A percentile compares a stretch with the other conserved stretches of the same genome.
Conservation (phyloP, 2,329 filamentous ascomycete species). For the Aureobasidium melanogenum region DNA sequence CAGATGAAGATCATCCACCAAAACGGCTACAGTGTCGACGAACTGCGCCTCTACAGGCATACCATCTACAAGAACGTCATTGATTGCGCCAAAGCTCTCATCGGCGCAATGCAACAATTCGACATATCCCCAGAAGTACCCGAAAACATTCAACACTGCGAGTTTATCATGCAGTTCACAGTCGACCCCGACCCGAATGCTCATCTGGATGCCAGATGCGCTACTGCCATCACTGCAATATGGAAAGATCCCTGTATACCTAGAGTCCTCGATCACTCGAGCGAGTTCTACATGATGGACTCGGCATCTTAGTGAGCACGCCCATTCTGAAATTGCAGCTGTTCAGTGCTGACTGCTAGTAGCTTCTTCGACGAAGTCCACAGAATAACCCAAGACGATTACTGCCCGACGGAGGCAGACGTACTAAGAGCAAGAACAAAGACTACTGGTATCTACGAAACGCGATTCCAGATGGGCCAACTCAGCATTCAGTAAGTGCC, state of each 20-base stretch:
- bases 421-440: slow-evolving; percentile 93
- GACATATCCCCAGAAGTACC: slow-evolving; percentile 67
- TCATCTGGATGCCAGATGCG: slow-evolving; percentile 70
- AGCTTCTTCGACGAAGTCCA: slow-evolving; percentile 94
- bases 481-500: slow-evolving; percentile 87
- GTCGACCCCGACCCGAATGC: slow-evolving; percentile 86
- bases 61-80: slow-evolving; percentile 98
- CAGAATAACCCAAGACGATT: slow-evolving; percentile 75
- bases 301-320: slow-evolving; percentile 85
- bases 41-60: slow-evolving; percentile 85
- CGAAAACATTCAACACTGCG: slow-evolving; percentile 63
- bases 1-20: slow-evolving; percentile 99
- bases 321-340: background rate
- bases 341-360: slow-evolving; percentile 17
- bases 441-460: slow-evolving; percentile 98
- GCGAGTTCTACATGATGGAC: slow-evolving; percentile 99
- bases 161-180: slow-evolving; percentile 78
- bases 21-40: slow-evolving; percentile 91
- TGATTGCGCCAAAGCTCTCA: slow-evolving; percentile 90
- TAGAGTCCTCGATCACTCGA: slow-evolving; percentile 81
- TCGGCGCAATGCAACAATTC: slow-evolving; percentile 86
- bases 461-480: slow-evolving; percentile 95
- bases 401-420: slow-evolving; percentile 88
- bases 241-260: slow-evolving; percentile 85
- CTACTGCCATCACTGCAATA: slow-evolving; percentile 71